phyloP scores from a whole-genome alignment of 805 yeast genomes.

The Lachancea meyersii region DNA sequence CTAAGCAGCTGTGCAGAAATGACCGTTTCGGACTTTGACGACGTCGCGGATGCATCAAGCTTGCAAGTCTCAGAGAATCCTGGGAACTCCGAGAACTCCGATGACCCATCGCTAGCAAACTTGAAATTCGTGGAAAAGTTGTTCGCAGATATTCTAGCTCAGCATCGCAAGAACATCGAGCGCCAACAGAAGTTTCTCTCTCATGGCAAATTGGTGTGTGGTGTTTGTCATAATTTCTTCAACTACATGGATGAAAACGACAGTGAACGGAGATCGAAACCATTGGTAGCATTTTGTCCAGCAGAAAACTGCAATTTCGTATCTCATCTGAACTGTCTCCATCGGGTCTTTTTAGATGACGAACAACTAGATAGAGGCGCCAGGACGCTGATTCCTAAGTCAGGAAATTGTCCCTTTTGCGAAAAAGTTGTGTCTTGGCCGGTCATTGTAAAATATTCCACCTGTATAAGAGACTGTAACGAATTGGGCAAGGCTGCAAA shows the following conservation, averaged over 20 bases:
- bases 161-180: conserved; percentile 13
- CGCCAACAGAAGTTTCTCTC: conserved; percentile 19
- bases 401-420: conserved; percentile 31
- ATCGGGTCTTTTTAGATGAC: conserved; percentile 19
- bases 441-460: conserved; percentile 23
- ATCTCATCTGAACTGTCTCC: conserved; percentile 39
- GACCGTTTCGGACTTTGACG: neutral
- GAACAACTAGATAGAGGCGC: conserved; percentile 12
- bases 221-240: conserved; percentile 28
- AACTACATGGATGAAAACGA: conserved; percentile 32
- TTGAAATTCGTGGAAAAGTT: conserved; percentile 24
- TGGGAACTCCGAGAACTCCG: neutral
- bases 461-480: conserved; percentile 7
- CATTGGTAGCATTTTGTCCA: conserved; percentile 34
- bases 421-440: conserved; percentile 27
- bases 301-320: conserved; percentile 29
- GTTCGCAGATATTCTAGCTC: conserved; percentile 15
- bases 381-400: conserved; percentile 25
- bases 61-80: too few relatives aligned
- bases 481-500: neutral
- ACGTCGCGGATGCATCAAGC: too few relatives aligned
- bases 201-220: conserved; percentile 28
- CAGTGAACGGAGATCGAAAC: conserved; percentile 24
- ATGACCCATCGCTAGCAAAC: conserved; percentile 14
- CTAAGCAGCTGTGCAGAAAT: conserved; percentile 1